Conservation (phyloP, 768 basidiomycete species). For the Galerina sulciceps region DNA sequence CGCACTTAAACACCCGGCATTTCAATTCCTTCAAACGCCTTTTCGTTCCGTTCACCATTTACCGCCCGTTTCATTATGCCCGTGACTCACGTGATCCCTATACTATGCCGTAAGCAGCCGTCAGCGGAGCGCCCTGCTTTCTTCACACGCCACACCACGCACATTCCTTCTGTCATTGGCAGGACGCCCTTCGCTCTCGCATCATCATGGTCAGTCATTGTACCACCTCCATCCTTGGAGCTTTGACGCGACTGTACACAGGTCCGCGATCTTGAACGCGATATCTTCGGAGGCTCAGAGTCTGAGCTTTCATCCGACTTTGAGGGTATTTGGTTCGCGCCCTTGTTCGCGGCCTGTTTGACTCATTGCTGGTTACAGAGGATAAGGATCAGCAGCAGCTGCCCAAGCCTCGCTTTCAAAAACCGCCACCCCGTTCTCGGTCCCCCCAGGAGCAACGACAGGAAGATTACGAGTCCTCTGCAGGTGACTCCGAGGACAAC, state of each 20-base stretch:
- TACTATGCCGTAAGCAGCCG: not conserved
- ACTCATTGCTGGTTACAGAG: too few relatives aligned
- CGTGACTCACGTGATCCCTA: slow-evolving; percentile 1
- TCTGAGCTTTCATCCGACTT: slow-evolving; percentile 84
- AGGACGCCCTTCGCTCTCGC: not conserved
- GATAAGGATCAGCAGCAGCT: slow-evolving; percentile 33
- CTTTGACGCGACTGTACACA: slow-evolving; percentile 17
- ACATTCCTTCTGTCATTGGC: not conserved
- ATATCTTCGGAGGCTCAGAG: slow-evolving; percentile 83
- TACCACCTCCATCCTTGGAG: not conserved
- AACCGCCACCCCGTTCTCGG: slow-evolving; percentile 20
- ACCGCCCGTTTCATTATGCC: slow-evolving; percentile 1
- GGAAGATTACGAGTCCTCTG: slow-evolving; percentile 58
- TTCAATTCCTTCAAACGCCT: not conserved
- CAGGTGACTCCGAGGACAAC: slow-evolving; percentile 53
- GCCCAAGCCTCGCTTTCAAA: not conserved
- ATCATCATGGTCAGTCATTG: slow-evolving; percentile 25
- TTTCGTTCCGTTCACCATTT: slow-evolving; percentile 3
- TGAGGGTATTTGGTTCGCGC: slow-evolving; percentile 51
- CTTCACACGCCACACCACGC: not conserved
- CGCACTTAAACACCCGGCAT: not conserved
- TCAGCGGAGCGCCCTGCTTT: not conserved
- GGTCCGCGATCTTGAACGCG: slow-evolving; percentile 56
- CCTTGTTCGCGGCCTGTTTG: too few relatives aligned
- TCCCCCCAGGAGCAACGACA: slow-evolving; percentile 13